Evolutionary conservation across 2,329 filamentous ascomycete species (phyloP), one percentile per base, ranked within the genome.

Genomic region (Chalaropsis thielavioides): DNA sequence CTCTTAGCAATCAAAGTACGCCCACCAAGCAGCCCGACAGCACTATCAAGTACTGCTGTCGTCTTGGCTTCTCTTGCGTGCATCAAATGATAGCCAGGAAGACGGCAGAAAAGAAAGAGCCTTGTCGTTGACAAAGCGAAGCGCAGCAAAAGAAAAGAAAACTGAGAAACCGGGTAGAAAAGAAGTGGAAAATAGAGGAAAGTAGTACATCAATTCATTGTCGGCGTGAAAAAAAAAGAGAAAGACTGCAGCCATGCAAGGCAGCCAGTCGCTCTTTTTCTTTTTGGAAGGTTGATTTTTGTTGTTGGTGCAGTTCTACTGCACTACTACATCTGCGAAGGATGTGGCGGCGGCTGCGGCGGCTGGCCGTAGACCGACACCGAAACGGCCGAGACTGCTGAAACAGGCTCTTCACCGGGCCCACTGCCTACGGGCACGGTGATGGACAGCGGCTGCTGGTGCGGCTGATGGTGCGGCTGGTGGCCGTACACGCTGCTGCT

Each of bases 161-260:
- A 43, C 31, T 40, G 24, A n/a, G 38, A 27, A 49, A 19, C 24
- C 22, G 44, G 46, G 24, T 31, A 46, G 38, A 64, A 46, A 49
- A 58, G 22, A 35, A 22, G 27, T 44, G 17, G 44, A 58, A 22
- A 59, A 46, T 64, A 58, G 24, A 44, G 43, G 8, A 38, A 44
- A 54, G 31, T 22, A 61, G 35, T 58, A 60, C 63, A 61, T 65
- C 63, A 61, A 61, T 51, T 64, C 62, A 64, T 64, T 56, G 38
- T 59, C 49, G 51, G 54, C 51, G 56, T 64, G 49, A 64, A 31
- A 44, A 64, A 46, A 46, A 44, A 59, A 59, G 44, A 27, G 17
- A 38, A 49, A 27, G 8, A 58, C 1, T 43, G 38, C 10, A 35
- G n/a, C 11, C 13, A 63, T 24, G 15, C 31, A 40, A 40, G 46